Conservation (phyloP, 73 alveolate genomes). For the Tetrahymena thermophila region DNA sequence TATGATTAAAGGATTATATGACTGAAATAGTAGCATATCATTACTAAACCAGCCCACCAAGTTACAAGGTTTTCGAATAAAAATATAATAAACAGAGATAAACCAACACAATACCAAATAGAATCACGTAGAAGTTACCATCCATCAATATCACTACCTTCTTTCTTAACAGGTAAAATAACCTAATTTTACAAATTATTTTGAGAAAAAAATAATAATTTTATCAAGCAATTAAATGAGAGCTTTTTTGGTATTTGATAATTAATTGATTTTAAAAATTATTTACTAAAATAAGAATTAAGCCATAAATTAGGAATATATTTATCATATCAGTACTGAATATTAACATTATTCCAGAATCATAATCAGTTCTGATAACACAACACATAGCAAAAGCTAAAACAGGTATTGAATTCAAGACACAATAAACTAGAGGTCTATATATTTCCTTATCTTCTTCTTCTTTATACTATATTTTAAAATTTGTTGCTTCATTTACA, state of each 20-base stretch:
- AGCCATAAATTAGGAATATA: background rate
- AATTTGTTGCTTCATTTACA: background rate
- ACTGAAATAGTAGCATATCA: background rate
- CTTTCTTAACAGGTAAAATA: background rate
- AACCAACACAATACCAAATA: background rate
- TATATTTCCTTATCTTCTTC: background rate
- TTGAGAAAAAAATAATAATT: background rate
- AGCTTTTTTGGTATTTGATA: background rate
- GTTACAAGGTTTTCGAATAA: background rate
- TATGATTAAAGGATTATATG: background rate
- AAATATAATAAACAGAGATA: background rate
- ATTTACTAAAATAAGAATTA: background rate
- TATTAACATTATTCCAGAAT: background rate
- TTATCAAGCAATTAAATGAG: background rate
- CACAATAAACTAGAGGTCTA: background rate
- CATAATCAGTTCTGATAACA: background rate
- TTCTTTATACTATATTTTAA: background rate
- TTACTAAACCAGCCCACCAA: background rate
- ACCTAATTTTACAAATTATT: background rate
- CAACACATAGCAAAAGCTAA: background rate
- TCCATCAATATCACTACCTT: background rate
- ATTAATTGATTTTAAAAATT: background rate
- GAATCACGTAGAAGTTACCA: background rate
- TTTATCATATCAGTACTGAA: background rate
- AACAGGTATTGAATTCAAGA: background rate